Percentiles rank a stretch among this genome's conserved stretches.
phyloP scores from a whole-genome alignment of 768 basidiomycete species.

The Strobilomyces dryophilus region DNA sequence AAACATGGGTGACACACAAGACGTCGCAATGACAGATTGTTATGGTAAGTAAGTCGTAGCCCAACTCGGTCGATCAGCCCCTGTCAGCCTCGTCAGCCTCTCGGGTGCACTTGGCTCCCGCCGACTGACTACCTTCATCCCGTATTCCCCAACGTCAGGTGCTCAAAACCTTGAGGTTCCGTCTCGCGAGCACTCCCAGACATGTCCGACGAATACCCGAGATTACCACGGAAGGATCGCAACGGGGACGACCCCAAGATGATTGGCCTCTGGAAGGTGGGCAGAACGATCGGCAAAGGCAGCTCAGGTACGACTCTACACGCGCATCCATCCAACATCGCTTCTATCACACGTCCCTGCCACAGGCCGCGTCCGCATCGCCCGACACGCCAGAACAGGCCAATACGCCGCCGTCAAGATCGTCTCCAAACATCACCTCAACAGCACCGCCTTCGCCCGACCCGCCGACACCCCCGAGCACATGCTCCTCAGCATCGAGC shows the following conservation, averaged over 20 bases:
- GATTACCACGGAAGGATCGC: slow-evolving; percentile 27
- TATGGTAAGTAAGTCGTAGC: too few relatives aligned
- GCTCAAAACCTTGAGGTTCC: slow-evolving; percentile 1
- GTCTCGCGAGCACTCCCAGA: slow-evolving; percentile 15
- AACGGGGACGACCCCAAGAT: slow-evolving; percentile 50
- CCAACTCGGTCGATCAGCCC: too few relatives aligned
- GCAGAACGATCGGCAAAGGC: slow-evolving; percentile 79
- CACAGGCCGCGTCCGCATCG: slow-evolving; percentile 85
- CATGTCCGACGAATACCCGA: slow-evolving; percentile 28
- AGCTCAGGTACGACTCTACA: slow-evolving; percentile 56
- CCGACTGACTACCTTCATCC: not conserved
- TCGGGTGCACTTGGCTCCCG: not conserved
- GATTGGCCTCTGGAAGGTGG: slow-evolving; percentile 82
- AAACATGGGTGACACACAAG: too few relatives aligned
- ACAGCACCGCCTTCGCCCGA: slow-evolving; percentile 50
- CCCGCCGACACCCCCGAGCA: slow-evolving; percentile 74
- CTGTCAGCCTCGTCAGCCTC: slow-evolving; percentile 23
- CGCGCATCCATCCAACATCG: not conserved
- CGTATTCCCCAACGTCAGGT: not conserved
- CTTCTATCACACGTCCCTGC: not conserved
- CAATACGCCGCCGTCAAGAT: slow-evolving; percentile 95
- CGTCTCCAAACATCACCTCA: slow-evolving; percentile 69
- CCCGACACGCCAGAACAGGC: slow-evolving; percentile 81
- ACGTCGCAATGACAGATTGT: too few relatives aligned
- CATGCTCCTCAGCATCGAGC: slow-evolving; percentile 74